Base-by-base conservation (phyloP, 768 basidiomycete genomes). In the Suillus hirtellus region DNA sequence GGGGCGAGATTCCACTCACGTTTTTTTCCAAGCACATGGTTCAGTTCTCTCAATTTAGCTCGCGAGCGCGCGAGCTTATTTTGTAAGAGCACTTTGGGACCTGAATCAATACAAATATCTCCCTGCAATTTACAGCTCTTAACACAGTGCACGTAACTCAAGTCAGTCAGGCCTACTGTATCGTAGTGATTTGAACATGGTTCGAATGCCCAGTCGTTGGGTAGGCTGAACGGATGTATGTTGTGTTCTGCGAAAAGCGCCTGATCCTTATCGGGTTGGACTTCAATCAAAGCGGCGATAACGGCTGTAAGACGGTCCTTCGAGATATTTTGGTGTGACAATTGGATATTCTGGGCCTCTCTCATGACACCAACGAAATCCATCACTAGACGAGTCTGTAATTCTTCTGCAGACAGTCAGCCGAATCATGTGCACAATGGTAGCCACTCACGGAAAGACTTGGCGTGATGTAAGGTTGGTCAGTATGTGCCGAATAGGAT, bases 71-170 rank as follows among this genome's bases (percentile, higher is more conserved):
- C 76, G 31, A 93, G 81, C 66, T 88, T 90, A 72, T 95, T 95
- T 77, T 95, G 93, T 24, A 95, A 78, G 71, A 90, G 86, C 2
- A 92, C 80, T 73, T 91, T 93, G 0, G 93, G 87, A 9, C 82
- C 84, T 24, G 84, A 76, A 42, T 93, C 93, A 14, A 88, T 73
- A 69, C 78, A 87, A 74, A 93, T 83, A 7, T 81, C 84, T 46
- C 65, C 58, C 71, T 73, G 35, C 19, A 46, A 62, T 37, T 55
- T 63, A 11, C 56, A 37, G 52, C 34, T 55, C 40, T 49, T 47
- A 49, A 49, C 15, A 56, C 1, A 11, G 19, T 11, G 50, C 56
- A 49, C 4, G 34, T 52, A 58, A 47, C 42, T n/a, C 24, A 12
- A 38, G 27, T 11, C 17, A 42, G 17, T 21, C 46, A 34, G 9